Evolutionary conservation across 2,329 filamentous ascomycete genomes (phyloP).

Genomic region (Alternaria sp.): DNA sequence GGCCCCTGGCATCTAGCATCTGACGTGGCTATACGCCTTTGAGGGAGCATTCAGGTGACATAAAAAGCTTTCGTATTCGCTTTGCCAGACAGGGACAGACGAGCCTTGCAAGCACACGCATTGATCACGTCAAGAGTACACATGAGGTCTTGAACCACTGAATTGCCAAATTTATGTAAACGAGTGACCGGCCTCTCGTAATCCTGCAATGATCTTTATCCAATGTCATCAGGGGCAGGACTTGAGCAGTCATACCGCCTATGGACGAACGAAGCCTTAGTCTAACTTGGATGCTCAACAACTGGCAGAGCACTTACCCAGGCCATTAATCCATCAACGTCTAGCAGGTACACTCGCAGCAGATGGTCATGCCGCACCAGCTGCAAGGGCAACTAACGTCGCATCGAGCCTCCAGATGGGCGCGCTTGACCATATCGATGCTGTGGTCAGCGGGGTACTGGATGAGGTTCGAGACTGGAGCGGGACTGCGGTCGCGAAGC

Average conservation of each 20-base stretch:
- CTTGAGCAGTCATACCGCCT: neutral
- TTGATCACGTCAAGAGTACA: neutral
- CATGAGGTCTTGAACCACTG: neutral
- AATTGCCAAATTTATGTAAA: neutral
- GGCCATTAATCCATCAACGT: neutral
- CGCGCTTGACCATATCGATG: conserved; percentile 10
- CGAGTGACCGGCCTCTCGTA: neutral
- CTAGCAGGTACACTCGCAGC: conserved; percentile 11
- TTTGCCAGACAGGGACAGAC: neutral
- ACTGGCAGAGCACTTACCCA: neutral
- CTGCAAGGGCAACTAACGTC: conserved; percentile 6
- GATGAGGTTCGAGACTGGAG: neutral
- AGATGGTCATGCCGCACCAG: conserved; percentile 11
- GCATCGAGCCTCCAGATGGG: conserved; percentile 4
- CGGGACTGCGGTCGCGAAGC: neutral
- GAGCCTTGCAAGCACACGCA: neutral
- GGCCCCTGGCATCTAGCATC: neutral
- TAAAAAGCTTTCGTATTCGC: neutral
- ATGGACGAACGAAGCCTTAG: neutral
- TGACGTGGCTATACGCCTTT: neutral
- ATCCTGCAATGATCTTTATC: neutral
- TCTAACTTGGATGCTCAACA: neutral
- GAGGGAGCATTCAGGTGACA: neutral
- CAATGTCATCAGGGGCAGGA: neutral
- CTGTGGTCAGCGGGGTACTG: conserved; percentile 4